phyloP scores from a whole-genome alignment of 2,329 filamentous ascomycete genomes.

The Venturia oleaginea region DNA sequence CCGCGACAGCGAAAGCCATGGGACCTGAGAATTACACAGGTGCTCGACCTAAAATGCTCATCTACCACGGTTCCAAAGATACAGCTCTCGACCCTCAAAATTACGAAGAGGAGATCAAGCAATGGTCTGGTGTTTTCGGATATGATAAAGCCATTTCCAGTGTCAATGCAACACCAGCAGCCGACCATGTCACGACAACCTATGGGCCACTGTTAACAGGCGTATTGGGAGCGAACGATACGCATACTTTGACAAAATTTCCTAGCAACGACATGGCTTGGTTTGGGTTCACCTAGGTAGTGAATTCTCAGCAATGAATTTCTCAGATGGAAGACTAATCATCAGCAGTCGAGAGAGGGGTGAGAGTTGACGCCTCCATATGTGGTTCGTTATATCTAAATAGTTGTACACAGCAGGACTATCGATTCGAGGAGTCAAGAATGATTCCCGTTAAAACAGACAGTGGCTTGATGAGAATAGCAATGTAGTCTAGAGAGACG shows the following conservation, averaged over 20 bases:
- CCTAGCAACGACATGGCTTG: constrained; percentile 4
- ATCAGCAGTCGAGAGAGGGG: too few relatives aligned
- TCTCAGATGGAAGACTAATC: too few relatives aligned
- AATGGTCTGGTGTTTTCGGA: constrained; percentile 13
- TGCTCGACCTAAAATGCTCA: constrained; percentile 27
- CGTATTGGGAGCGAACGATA: background rate
- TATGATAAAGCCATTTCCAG: background rate
- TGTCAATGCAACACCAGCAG: background rate
- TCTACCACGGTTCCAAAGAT: constrained; percentile 30
- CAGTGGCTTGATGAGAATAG: background rate
- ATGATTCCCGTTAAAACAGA: background rate
- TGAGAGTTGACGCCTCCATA: too few relatives aligned
- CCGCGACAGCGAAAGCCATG: constrained; percentile 23
- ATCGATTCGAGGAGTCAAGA: background rate
- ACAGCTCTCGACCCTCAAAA: constrained; percentile 7
- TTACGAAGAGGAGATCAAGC: constrained; percentile 13
- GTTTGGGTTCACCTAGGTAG: constrained; percentile 3
- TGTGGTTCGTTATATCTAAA: too few relatives aligned
- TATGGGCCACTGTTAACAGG: constrained; percentile 1
- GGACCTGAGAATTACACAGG: constrained; percentile 28
- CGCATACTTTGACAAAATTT: constrained; percentile 8
- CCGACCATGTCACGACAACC: background rate
- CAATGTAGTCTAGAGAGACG: too few relatives aligned
- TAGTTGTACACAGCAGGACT: background rate
- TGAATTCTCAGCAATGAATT: background rate